Evolutionary conservation across 2,329 filamentous ascomycete species (phyloP), one percentile per base, ranked within the genome.

Genomic region (Whalleya microplaca): DNA sequence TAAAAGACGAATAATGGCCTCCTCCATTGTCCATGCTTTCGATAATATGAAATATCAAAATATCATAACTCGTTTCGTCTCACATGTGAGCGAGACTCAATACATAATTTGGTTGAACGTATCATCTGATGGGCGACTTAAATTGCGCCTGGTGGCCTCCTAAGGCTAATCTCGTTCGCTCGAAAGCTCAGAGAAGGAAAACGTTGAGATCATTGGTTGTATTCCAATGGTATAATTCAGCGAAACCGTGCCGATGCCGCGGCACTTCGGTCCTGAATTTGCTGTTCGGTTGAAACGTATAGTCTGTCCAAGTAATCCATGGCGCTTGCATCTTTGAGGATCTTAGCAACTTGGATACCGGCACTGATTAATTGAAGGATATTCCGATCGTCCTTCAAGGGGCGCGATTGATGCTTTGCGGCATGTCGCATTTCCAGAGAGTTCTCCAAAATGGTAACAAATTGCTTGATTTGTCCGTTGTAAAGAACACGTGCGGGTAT

Each of bases 391-490:
- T 96, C 91, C 78, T 94, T 95, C 63, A 93, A 81, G 19, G 90
- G 90, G 58, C 91, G 84, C 63, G 87, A 90, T 75, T 93, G 90
- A 75, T 93, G 89, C 74, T 92, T 92, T 47, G 90, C 89, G 56
- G 90, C 89, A 73, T 94, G 90, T 61, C 91, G 83, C 90, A 93
- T 93, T 77, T 94, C 91, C 68, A 96, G 79, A 46, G 90, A 93
- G 75, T 95, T 96, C 71, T 96, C 91, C 66, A 96, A 77, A 27
- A 95, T 90, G 42, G 91, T 95, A 63, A 95, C 89, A 73, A 96
- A 87, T 74, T 95, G 91, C 76, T 94, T 95, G 76, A 96, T 96
- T 76, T 96, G 91, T 57, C 90, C 90, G 72, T 95, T 91, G 78
- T 94, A 95, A 43, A 96, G 79, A 19, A 95, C 89, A 53, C 91